Base-by-base conservation (phyloP, 805 yeast genomes). In the Lachancea mirantina region DNA sequence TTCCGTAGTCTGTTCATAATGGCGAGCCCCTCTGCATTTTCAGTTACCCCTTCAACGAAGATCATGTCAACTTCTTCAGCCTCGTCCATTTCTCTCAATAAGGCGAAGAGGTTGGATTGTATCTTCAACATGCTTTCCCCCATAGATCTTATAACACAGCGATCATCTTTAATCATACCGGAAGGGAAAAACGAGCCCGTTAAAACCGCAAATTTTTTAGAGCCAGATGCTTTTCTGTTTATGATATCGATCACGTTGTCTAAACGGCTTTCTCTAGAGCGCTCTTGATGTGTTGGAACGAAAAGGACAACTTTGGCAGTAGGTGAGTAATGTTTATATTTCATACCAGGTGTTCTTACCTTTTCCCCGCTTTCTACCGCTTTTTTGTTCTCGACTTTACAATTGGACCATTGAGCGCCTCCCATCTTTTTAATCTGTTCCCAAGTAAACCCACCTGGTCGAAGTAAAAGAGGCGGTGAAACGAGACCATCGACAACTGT, bases 291-390 rank as follows among this genome's bases (percentile, higher is more conserved):
- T 29, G 74, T 64, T 16, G 74, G 68, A 15, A 65, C 57, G 41
- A 85, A 74, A 4, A 88, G 57, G 0, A 81, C 62, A 3, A 92
- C 97, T 38, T 71, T 75, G 0, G 96, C 95, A 2, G 70, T 70
- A 3, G 98, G 98, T 0, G 96, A 83, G 55, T 92, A 92, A 56
- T 92, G 98, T 45, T 83, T 77, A 55, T 92, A 92, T 52, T 92
- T 92, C 98, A 92, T 92, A 0, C 98, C 98, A 0, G 98, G 98
- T 0, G 98, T 92, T 46, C 82, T 71, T 0, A 82, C 94, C 1
- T 77, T 69, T 42, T 84, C 96, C 13, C 77, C 82, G 1, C 59
- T 57, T 5, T 52, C 64, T 3, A 52, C 51, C 4, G 84, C 84
- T 2, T 75, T 73, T 42, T 69, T 71, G 43, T 74, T 79, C 6